Conservation (phyloP, 2,329 filamentous ascomycete species). For the Ophiostoma quercus region DNA sequence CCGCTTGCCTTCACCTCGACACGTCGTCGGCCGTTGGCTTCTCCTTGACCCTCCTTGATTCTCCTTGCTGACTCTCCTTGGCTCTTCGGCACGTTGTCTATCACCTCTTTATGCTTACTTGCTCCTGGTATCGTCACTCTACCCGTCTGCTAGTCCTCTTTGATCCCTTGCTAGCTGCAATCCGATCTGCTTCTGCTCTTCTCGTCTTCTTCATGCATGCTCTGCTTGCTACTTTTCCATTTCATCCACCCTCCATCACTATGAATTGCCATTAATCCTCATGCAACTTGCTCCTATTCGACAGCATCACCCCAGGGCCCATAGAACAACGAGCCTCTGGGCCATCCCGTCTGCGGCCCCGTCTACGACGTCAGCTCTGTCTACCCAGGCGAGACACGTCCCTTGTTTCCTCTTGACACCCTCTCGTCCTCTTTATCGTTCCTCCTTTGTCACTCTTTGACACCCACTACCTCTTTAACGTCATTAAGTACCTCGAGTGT, state of each 20-base stretch:
- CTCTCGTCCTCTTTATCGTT: background rate
- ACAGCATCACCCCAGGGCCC: conserved; percentile 5
- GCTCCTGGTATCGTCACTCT: background rate
- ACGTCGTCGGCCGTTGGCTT: background rate
- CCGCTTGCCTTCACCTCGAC: conserved; percentile 2
- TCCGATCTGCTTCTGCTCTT: background rate
- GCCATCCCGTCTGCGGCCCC: conserved; percentile 13
- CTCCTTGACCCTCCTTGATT: background rate
- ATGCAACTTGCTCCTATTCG: background rate
- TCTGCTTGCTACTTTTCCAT: background rate
- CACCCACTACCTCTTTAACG: background rate
- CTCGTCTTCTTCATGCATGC: background rate
- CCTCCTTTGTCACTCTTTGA: background rate
- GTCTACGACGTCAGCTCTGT: conserved; percentile 12
- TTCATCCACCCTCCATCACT: background rate
- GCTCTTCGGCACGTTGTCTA: background rate
- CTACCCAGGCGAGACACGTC: background rate
- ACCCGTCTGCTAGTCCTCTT: background rate
- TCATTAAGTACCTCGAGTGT: background rate
- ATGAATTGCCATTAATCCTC: background rate
- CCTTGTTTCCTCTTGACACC: conserved; percentile 3
- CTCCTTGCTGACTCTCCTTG: background rate
- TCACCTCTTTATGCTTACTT: background rate
- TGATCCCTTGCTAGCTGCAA: background rate
- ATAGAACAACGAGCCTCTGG: background rate